phyloP scores from a whole-genome alignment of 75 land plant genomes.

The Azolla pinnata region DNA sequence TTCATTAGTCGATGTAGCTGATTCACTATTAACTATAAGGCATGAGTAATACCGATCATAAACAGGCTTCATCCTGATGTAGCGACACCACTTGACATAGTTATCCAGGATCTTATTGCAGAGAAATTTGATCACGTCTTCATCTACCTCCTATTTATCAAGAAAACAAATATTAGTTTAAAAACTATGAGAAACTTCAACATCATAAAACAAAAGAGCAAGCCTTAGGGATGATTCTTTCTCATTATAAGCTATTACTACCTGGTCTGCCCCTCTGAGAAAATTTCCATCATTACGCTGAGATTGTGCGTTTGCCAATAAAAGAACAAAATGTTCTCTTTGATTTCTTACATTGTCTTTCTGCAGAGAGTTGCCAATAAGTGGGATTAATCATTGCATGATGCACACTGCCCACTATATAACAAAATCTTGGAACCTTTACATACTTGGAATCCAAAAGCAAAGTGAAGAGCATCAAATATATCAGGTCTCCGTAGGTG shows the following conservation, averaged over 20 bases:
- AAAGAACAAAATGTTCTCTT: slow-evolving; percentile 74
- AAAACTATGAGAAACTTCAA: background rate
- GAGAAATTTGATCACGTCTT: background rate
- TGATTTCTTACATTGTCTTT: slow-evolving; percentile 82
- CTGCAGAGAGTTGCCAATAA: no score
- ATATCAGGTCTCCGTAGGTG: slow-evolving; percentile 51
- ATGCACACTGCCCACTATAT: no score
- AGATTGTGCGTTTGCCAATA: slow-evolving; percentile 74
- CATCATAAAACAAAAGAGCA: background rate
- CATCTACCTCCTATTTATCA: background rate
- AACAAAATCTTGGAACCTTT: background rate
- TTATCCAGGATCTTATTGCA: background rate
- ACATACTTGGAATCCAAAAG: slow-evolving; percentile 94
- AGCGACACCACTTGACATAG: slow-evolving; percentile 1
- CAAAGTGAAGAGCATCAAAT: slow-evolving; percentile 81
- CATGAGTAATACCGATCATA: background rate
- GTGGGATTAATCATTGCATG: no score
- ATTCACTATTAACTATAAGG: no score
- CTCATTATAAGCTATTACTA: no score
- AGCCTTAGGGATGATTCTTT: no score
- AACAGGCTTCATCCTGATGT: background rate
- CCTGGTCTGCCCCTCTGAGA: background rate
- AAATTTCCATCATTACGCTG: slow-evolving; percentile 26
- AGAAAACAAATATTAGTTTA: background rate
- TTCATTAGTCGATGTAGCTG: no score